Conservation (phyloP, 441 rosid species). For the Jatropha podagrica region DNA sequence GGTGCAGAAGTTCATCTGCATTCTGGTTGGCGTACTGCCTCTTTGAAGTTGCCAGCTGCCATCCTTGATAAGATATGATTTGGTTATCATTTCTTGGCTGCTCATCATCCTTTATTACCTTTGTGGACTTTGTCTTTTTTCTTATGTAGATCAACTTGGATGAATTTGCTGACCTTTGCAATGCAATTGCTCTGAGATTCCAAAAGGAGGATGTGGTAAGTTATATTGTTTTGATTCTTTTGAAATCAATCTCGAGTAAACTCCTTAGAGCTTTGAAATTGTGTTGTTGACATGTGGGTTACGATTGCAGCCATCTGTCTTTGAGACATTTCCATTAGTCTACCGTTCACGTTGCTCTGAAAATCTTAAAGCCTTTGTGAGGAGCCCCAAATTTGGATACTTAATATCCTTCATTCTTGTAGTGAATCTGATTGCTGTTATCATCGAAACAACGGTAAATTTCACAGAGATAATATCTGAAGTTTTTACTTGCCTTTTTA, state of each 20-base stretch:
- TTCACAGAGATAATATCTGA: conserved; percentile 3
- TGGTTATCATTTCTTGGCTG: background rate
- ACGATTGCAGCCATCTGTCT: conserved; percentile 69
- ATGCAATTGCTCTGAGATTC: conserved; percentile 91
- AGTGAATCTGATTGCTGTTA: conserved; percentile 79
- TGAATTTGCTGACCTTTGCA: conserved; percentile 92
- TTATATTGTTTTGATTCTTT: conserved; percentile 30
- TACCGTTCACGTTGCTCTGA: conserved; percentile 69
- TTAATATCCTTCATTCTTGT: conserved; percentile 69
- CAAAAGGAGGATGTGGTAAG: conserved; percentile 93
- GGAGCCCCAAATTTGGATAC: conserved; percentile 73
- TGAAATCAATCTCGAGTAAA: conserved; percentile 1
- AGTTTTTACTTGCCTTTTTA: conserved; percentile 1
- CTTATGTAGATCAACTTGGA: conserved; percentile 70
- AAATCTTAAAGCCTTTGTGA: conserved; percentile 70
- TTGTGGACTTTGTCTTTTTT: conserved; percentile 19
- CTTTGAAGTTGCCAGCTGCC: background rate
- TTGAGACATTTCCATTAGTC: conserved; percentile 56
- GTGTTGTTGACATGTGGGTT: conserved; percentile 22
- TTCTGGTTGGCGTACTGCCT: conserved; percentile 1
- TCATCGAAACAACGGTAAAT: conserved; percentile 88
- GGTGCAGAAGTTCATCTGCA: background rate
- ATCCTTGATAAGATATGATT: background rate
- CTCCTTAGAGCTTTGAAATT: conserved; percentile 7
- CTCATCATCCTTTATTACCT: conserved; percentile 6